Evolutionary conservation across 2,329 filamentous ascomycete species (phyloP), one percentile per base, ranked within the genome.

Genomic region (Mariannaea elegans): DNA sequence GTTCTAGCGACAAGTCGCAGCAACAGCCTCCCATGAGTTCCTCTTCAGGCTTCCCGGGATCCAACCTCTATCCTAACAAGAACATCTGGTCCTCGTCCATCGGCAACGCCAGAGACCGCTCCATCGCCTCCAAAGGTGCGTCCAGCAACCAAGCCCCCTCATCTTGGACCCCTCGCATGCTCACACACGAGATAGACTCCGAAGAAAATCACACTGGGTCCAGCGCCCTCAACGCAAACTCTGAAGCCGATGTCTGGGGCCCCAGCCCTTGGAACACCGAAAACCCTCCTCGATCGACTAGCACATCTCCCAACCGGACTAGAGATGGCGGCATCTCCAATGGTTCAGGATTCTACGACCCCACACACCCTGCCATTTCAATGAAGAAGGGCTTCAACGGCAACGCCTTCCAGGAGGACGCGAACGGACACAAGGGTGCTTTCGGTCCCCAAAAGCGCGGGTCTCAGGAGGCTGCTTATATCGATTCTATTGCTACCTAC

Each of bases 191-290:
- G 21, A 21, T 57, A 75, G 74, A 75, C 16, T 53, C 70, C 56
- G 70, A 76, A 54, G 71, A 72, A 24, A 66, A 71, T 54, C 86
- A 89, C 70, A 88, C 87, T 3, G 90, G 90, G 47, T 92, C 90
- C 6, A 84, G 87, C 61, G 90, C 89, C 59, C 80, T 93, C 36
- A 82, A 91, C 60, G 82, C 86, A 42, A 86, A 87, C 39, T 91
- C 90, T 9, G 89, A 92, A 70, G 85, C 86, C 16, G 89, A 91
- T 66, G 80, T 82, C 45, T 91, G 89, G 87, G 74, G 70, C 60
- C 77, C 80, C 63, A 78, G 82, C 34, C 83, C 85, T 14, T 93
- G 90, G 90, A 84, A 83, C 63, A 76, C 80, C 21, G 84, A 87
- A 44, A 76, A 69, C 27, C 59, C 68, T 48, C 56, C 72, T 36